These are phyloP conservation scores for Nicotiana attenuata DNA, from an alignment of 257 asterid species.

Conservation along the genomic window DNA sequence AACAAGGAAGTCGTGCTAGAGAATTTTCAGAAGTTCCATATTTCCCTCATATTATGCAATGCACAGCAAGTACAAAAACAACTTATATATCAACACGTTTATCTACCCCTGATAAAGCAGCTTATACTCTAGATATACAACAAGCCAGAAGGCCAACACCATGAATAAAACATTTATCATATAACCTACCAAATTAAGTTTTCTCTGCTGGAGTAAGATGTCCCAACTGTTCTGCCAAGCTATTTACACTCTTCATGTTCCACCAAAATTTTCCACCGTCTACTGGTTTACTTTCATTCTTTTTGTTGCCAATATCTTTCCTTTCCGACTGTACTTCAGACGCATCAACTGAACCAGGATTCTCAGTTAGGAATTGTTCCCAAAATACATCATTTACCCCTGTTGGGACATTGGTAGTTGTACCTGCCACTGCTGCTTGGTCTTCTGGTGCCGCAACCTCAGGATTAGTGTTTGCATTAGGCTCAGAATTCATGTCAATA, in stretches of 20 bases:
- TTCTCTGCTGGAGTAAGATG: conserved; percentile 82
- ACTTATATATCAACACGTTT: conserved; percentile 5
- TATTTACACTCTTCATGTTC: conserved; percentile 60
- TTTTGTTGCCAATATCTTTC: conserved; percentile 38
- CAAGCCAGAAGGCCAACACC: conserved; percentile 9
- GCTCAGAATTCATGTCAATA: conserved; percentile 66
- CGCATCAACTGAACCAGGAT: conserved; percentile 61
- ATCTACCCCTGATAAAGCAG: conserved; percentile 26
- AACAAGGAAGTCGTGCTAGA: not conserved
- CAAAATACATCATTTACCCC: conserved; percentile 89
- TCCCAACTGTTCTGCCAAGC: conserved; percentile 63
- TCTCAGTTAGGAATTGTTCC: conserved; percentile 94
- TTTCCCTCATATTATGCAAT: conserved; percentile 1
- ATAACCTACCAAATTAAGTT: conserved; percentile 35
- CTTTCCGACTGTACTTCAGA: conserved; percentile 44
- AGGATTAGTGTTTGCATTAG: conserved; percentile 27
- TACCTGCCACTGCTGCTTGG: conserved; percentile 23
- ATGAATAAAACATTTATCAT: not conserved
- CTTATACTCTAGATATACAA: conserved; percentile 28
- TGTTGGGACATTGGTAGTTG: conserved; percentile 34
- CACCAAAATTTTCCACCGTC: conserved; percentile 56
- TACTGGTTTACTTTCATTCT: conserved; percentile 38
- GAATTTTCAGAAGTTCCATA: not conserved
- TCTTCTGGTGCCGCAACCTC: conserved; percentile 35
- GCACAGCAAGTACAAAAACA: not conserved